phyloP scores from a whole-genome alignment of 495 filamentous ascomycete species.

The Talaromyces nanjingensis region DNA sequence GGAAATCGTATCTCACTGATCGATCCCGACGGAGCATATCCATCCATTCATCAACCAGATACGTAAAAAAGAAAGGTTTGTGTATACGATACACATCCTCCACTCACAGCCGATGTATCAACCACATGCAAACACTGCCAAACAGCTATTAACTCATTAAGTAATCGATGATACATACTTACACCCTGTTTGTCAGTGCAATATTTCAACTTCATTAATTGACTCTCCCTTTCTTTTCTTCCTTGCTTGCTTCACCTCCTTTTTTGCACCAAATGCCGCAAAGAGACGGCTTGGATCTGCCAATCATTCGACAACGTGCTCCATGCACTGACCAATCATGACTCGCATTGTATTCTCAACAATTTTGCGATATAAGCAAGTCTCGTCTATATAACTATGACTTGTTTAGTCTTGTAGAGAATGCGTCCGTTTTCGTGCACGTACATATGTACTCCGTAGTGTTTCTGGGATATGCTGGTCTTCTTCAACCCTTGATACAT shows the following conservation, averaged over 20 bases:
- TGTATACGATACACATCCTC: neutral
- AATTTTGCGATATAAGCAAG: neutral
- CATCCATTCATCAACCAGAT: neutral
- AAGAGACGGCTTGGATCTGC: constrained; percentile 13
- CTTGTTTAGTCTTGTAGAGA: neutral
- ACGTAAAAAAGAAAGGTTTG: neutral
- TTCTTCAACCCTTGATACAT: neutral
- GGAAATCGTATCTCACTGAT: neutral
- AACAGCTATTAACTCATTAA: neutral
- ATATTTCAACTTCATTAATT: neutral
- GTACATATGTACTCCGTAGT: neutral
- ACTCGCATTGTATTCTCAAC: neutral
- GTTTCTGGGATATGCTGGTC: neutral
- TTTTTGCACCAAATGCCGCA: neutral
- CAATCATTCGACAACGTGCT: constrained; percentile 25
- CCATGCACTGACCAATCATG: constrained; percentile 13
- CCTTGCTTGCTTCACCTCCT: neutral
- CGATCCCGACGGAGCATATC: neutral
- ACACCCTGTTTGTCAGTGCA: neutral
- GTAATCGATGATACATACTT: neutral
- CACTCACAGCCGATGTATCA: neutral
- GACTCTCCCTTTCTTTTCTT: neutral
- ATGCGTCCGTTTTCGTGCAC: neutral
- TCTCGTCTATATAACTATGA: too few relatives aligned
- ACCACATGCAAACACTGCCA: neutral